Percentiles rank a stretch among this genome's conserved stretches.
These are phyloP conservation scores for Eremomyces bilateralis DNA, from an alignment of 495 filamentous ascomycete genomes.

Conservation along the genomic window DNA sequence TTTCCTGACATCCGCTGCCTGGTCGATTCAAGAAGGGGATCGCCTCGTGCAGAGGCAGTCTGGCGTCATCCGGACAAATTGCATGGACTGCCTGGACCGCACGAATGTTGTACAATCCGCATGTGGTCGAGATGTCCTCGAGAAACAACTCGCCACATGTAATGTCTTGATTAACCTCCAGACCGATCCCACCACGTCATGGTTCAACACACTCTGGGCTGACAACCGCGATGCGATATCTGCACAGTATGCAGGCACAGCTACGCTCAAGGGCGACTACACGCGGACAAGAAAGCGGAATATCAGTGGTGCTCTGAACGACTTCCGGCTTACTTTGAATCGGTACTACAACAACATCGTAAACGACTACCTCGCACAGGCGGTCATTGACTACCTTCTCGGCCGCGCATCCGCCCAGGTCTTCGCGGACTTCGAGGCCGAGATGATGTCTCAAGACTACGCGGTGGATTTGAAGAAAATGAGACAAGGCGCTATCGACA, in stretches of 20 bases:
- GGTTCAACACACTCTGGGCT: conserved; percentile 92
- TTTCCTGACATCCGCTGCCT: conserved; percentile 41
- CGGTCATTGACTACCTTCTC: conserved; percentile 81
- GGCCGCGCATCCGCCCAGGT: conserved; percentile 69
- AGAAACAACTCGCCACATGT: conserved; percentile 51
- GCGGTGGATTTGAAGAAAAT: conserved; percentile 65
- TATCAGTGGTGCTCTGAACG: conserved; percentile 74
- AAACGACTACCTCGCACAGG: conserved; percentile 89
- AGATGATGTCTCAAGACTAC: conserved; percentile 72
- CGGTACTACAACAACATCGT: conserved; percentile 61
- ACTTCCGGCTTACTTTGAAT: conserved; percentile 70
- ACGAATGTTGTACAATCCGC: conserved; percentile 89
- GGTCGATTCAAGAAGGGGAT: conserved; percentile 20
- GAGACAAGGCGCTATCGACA: conserved; percentile 74
- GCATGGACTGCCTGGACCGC: conserved; percentile 92
- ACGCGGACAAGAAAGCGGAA: conserved; percentile 78
- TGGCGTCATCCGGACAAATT: conserved; percentile 74
- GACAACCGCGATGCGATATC: conserved; percentile 73
- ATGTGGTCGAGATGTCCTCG: conserved; percentile 52
- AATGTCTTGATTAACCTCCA: conserved; percentile 48
- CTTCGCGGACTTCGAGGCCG: conserved; percentile 78
- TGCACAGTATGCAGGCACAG: conserved; percentile 59
- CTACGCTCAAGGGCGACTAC: conserved; percentile 87
- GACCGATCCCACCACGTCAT: conserved; percentile 48
- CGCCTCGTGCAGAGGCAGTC: conserved; percentile 27